phyloP scores from a whole-genome alignment of 2,329 filamentous ascomycete genomes.

The Penicillium freii region DNA sequence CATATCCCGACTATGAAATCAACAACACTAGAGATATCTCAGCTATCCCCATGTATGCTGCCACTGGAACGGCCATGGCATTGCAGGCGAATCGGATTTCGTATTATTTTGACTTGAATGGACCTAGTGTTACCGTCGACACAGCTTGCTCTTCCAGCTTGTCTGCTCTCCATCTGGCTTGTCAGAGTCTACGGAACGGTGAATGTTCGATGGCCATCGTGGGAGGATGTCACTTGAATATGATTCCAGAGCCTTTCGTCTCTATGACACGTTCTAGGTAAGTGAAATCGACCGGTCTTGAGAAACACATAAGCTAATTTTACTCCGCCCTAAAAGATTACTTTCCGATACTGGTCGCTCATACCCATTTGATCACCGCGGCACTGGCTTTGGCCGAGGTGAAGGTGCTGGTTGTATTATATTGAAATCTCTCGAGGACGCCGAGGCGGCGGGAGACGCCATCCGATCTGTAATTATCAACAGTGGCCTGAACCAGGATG shows the following conservation, averaged over 20 bases:
- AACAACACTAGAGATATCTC: conserved; percentile 24
- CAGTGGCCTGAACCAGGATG: conserved; percentile 25
- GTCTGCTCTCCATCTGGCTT: conserved; percentile 28
- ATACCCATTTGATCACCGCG: conserved; percentile 28
- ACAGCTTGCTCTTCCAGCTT: conserved; percentile 32
- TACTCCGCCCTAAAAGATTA: conserved; percentile 9
- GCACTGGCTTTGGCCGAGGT: conserved; percentile 33
- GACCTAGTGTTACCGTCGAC: conserved; percentile 30
- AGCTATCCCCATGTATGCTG: conserved; percentile 23
- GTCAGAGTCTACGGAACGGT: conserved; percentile 25
- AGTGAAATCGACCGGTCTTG: background rate
- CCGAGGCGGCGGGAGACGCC: conserved; percentile 26
- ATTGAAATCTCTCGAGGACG: conserved; percentile 27
- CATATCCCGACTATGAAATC: conserved; percentile 25
- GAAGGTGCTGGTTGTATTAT: conserved; percentile 35
- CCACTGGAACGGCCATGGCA: conserved; percentile 24
- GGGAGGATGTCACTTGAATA: conserved; percentile 28
- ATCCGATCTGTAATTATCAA: conserved; percentile 23
- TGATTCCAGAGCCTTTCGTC: conserved; percentile 25
- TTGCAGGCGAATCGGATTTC: conserved; percentile 31
- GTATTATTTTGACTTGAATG: conserved; percentile 32
- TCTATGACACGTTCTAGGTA: conserved; percentile 26
- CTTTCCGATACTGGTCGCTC: conserved; percentile 26
- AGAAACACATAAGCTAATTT: background rate
- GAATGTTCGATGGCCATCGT: conserved; percentile 29